phyloP scores from a whole-genome alignment of 148 eudicot genomes.

The Rhododendron ovatum region DNA sequence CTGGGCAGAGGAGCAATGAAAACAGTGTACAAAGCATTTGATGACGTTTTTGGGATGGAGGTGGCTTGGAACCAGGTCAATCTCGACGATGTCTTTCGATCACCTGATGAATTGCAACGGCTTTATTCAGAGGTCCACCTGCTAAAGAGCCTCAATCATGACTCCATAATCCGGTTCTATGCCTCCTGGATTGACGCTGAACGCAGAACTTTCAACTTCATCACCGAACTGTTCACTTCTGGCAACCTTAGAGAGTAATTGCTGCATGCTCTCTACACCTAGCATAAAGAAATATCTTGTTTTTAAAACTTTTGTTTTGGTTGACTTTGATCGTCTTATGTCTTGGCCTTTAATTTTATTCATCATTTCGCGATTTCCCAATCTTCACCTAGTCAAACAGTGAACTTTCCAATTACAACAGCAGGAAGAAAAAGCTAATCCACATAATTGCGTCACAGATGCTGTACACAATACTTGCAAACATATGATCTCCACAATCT shows the following conservation, averaged over 20 bases:
- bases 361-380: neutral
- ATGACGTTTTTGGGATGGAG: conserved; percentile 72
- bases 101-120: conserved; percentile 57
- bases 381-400: neutral
- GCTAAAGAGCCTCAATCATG: conserved; percentile 64
- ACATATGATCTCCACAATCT: neutral
- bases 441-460: neutral
- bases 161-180: conserved; percentile 58
- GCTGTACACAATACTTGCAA: neutral
- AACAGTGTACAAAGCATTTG: conserved; percentile 80
- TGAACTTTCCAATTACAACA: neutral
- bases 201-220: conserved; percentile 74
- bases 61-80: conserved; percentile 91
- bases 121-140: conserved; percentile 87
- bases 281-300: neutral
- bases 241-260: conserved; percentile 90
- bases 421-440: neutral
- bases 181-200: conserved; percentile 71
- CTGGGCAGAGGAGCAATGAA: conserved; percentile 90
- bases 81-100: conserved; percentile 44
- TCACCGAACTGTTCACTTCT: conserved; percentile 90
- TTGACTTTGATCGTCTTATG: neutral
- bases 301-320: neutral
- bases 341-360: neutral
- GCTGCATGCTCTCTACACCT: conserved; percentile 1